These are phyloP conservation scores for Firmiana major DNA, from an alignment of 345 rosid species.

Conservation along the genomic window DNA sequence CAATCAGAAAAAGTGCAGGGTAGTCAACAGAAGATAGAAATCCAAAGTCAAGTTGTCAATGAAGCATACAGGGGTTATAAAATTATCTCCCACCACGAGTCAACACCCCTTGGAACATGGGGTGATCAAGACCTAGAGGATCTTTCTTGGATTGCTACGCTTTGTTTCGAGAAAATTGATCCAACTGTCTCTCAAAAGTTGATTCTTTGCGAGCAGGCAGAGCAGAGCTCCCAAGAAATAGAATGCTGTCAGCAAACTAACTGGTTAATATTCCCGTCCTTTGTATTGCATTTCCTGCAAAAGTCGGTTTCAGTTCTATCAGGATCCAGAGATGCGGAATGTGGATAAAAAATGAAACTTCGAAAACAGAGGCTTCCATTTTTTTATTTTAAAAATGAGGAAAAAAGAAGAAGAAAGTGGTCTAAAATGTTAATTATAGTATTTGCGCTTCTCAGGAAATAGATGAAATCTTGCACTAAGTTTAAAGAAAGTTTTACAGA, in stretches of 20 bases:
- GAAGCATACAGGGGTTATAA: constrained; percentile 19
- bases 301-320: not conserved
- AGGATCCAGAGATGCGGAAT: not conserved
- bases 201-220: constrained; percentile 22
- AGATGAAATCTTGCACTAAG: not conserved
- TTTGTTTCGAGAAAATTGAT: not conserved
- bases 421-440: not conserved
- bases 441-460: not conserved
- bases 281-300: constrained; percentile 66
- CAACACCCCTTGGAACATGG: not conserved
- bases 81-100: constrained; percentile 5
- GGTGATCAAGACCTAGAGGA: not conserved
- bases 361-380: not conserved
- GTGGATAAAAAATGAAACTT: not conserved
- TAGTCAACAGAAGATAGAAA: not conserved
- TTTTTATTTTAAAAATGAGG: no score
- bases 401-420: not conserved
- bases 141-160: constrained; percentile 4
- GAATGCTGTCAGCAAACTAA: constrained; percentile 15
- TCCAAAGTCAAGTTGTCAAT: not conserved
- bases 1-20: not conserved
- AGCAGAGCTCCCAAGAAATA: constrained; percentile 10
- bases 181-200: constrained; percentile 5
- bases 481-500: not conserved
- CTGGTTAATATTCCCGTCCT: constrained; percentile 50